Evolutionary conservation across 352 stramenopile genomes (phyloP), one percentile per base, ranked within the genome.

Genomic region (Pythium insidiosum): DNA sequence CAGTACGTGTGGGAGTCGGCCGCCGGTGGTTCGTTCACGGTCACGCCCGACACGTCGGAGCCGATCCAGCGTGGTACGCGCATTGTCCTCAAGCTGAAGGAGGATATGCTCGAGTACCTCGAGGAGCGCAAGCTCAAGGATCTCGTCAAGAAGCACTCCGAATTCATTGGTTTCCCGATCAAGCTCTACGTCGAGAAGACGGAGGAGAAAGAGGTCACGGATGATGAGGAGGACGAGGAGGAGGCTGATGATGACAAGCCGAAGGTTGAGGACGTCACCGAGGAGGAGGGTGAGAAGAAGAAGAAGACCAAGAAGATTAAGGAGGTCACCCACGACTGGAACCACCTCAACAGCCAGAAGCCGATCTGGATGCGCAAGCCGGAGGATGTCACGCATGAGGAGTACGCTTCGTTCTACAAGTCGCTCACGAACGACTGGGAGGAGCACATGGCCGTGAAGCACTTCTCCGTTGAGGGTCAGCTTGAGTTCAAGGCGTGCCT

Each of bases 351-450:
- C 88, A 96, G 94, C 63, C 95, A 98, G 78, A 99, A 99, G 83
- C 97, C 97, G 23, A 98, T 99, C 63, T 99, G 97, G 97, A 99
- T 99, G 96, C 94, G 97, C 59, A 99, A 99, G 76, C 80, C 95
- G 0, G 95, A 99, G 52, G 96, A 99, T 56, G 94, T 99, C 52
- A 99, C 96, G 34, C 88, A 98, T 63, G 96, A 99, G 58, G 96
- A 99, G 74, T 99, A 99, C 63, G 95, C 95, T 36, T 79, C 94
- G 28, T 99, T 99, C 81, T 99, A 99, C 95, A 99, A 99, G 88
- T 97, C 90, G 56, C 68, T 99, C 35, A 98, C 92, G 33, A 99
- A 99, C 73, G 97, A 99, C 73, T 99, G 96, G 95, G 96, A 99
- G 77, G 95, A 98, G 60, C 93, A 98, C 66, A 84, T 87, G 18